Base-by-base conservation (phyloP, 2,329 filamentous ascomycete genomes). In the Xylaria hypoxylon region DNA sequence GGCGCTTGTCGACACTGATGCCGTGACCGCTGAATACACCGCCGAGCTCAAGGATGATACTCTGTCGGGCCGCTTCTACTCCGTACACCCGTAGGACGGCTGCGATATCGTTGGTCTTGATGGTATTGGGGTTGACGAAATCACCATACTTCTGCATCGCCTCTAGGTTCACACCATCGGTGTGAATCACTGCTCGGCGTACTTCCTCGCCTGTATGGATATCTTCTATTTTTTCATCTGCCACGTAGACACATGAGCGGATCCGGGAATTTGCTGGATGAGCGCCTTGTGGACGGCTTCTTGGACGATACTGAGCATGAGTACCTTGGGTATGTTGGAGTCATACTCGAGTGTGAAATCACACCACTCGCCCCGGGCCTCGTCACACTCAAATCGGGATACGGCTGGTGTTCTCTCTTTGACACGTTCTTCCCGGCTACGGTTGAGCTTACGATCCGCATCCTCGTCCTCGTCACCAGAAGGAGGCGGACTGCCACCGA, bases 271-370 rank as follows among this genome's bases (percentile, higher is more conserved):
- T 75, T 94, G 91, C 78, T 97, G 95, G 70, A 99, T 91, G 60
- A 97, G 89, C 0, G 94, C 90, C 75, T 89, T 89, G 70, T 88
- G 88, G 60, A 93, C 89, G 13, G 92, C 92, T 17, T 89, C 86
- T 79, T 98, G 94, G 61, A 98, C 92, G 64, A 98, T 85, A 74
- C 92, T 92, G 65, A 98, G 89, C 87, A 99, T 96, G 66, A 99
- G 87, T 53, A 99, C 86, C 82, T 99, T 99, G 70, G 95, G 92
- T 15, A 91, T 91, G 48, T 87, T 83, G 47, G 90, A 87, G 69
- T 92, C 89, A 77, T 96, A 97, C 79, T 91, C 93, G 66, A 98
- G 87, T 17, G 91, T 92, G 75, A 98, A 88, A 70, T 90, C 87
- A 79, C 93, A 97, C 83, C 89, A 92, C 45, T 86, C 86, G 70